Conservation (phyloP, 257 asterid species). For the Lycium barbarum region DNA sequence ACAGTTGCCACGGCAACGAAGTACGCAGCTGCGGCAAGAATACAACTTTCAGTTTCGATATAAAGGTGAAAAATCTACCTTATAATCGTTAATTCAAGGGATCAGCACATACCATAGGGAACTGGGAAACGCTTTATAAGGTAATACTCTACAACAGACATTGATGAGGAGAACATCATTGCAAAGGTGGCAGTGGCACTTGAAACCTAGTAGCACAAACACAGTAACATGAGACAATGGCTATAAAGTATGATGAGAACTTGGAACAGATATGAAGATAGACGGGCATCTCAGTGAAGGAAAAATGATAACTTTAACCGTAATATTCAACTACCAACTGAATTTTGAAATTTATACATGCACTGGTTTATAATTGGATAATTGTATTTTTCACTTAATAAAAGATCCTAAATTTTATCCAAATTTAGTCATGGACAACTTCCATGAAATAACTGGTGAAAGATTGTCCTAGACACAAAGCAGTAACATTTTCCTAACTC, state of each 20-base stretch:
- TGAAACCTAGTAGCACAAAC: conserved; percentile 66
- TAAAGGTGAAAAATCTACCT: neutral
- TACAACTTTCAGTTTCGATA: neutral
- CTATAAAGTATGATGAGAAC: neutral
- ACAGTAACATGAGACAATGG: neutral
- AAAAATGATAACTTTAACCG: neutral
- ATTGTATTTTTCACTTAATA: neutral
- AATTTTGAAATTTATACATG: neutral
- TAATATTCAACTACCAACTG: neutral
- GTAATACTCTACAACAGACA: conserved; percentile 97
- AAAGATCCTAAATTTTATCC: neutral
- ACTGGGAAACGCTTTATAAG: conserved; percentile 92
- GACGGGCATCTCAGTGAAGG: neutral
- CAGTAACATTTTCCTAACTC: conserved; percentile 19
- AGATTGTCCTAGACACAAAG: neutral
- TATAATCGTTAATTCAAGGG: neutral
- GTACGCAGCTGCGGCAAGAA: conserved; percentile 67
- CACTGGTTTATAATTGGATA: neutral
- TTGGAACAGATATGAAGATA: neutral
- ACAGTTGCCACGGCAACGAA: conserved; percentile 69
- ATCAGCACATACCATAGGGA: conserved; percentile 72
- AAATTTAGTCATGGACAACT: conserved; percentile 4
- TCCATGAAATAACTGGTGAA: neutral
- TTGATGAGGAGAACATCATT: conserved; percentile 98
- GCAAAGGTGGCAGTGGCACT: conserved; percentile 99